Evolutionary conservation across 2,329 filamentous ascomycete species (phyloP), one percentile per base, ranked within the genome.

Genomic region (Sarocladiaceae sp.): DNA sequence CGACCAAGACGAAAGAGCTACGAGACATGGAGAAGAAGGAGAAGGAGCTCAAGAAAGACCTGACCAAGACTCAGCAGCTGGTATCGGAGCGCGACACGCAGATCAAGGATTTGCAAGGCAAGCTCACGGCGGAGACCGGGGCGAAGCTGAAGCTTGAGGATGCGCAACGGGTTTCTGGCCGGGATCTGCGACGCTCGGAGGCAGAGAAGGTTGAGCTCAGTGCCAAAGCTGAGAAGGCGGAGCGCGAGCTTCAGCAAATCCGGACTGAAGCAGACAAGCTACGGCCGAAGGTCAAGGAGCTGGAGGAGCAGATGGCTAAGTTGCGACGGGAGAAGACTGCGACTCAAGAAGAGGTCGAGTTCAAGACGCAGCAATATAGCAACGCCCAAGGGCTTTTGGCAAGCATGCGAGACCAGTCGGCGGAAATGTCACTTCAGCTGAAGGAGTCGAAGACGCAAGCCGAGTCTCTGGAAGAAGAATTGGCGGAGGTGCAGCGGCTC

Each of bases 321-420:
- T 62, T 94, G 23, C 78, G 74, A 40, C 78, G 77, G 23, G 86
- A 95, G 50, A 76, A 82, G 24, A 73, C 73, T 5, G 70, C 73
- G 15, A 68, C 90, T 16, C 78, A 82, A 33, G 88, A 95, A 52
- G 90, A 97, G 54, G 77, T 86, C 1, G 80, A 90, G 45, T 75
- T 95, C 48, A 95, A 93, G 69, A 77, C 80, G 2, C 86, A 88
- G 31, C 88, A 96, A 63, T 90, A 95, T 57, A 78, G 78, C 44
- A 95, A 83, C 52, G 85, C 88, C 0, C 88, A 97, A 61, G 85
- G 83, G 42, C 68, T 96, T 12, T 81, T 97, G 61, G 83, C 83
- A 55, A 95, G 87, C 59, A 93, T 97, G 88, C 86, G 90, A 48
- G 89, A 96, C 55, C 89, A 97, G 67, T 85, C 84, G 1, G 78